Evolutionary conservation across 1,284 basidiomycete species (phyloP).

Genomic region (Xerocomus minutiporus): DNA sequence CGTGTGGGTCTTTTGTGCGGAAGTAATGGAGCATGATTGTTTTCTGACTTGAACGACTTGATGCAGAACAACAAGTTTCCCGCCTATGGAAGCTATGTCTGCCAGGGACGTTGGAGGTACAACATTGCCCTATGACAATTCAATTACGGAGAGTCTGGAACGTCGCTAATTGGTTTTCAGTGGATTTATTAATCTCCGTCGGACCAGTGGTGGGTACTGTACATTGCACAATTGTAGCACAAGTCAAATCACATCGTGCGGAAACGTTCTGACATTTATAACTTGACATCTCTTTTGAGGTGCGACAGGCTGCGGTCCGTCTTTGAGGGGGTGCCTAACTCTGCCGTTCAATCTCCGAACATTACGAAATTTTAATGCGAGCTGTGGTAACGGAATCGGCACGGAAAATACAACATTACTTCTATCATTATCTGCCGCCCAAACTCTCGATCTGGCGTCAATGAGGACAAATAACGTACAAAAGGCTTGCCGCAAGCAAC

Average conservation of each 20-base stretch:
- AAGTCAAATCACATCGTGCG: background rate
- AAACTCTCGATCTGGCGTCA: slow-evolving; percentile 24
- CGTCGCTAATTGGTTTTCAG: background rate
- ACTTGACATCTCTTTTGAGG: background rate
- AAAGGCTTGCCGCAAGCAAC: slow-evolving; percentile 14
- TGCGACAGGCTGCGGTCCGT: background rate
- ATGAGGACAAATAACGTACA: slow-evolving; percentile 34
- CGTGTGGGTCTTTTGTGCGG: background rate
- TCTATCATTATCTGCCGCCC: slow-evolving; percentile 3
- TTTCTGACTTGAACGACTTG: background rate
- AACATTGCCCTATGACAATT: background rate
- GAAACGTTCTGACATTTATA: background rate
- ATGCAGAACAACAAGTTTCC: background rate
- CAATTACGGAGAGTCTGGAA: background rate
- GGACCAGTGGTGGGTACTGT: background rate
- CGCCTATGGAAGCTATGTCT: background rate
- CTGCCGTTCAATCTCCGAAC: background rate
- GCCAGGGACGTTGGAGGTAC: background rate
- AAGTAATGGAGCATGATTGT: background rate
- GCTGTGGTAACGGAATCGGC: background rate
- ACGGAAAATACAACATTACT: slow-evolving; percentile 13
- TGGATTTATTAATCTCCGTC: background rate
- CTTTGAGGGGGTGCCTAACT: background rate
- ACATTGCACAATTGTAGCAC: background rate
- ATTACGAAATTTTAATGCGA: background rate